These are phyloP conservation scores for Fusarium verrucosum DNA, from an alignment of 2,329 filamentous ascomycete species.

Conservation along the genomic window DNA sequence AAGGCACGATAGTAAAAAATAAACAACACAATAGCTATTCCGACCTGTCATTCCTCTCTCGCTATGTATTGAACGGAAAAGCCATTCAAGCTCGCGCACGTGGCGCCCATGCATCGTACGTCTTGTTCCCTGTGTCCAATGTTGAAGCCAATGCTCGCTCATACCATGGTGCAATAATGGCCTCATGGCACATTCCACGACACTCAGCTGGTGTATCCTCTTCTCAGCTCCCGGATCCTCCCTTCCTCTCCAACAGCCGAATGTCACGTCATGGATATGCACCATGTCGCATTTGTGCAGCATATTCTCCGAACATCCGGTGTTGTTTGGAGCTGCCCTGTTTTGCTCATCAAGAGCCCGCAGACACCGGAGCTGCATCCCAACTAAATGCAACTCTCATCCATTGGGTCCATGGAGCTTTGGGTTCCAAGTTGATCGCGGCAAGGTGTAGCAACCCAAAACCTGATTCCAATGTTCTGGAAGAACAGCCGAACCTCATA, in stretches of 20 bases:
- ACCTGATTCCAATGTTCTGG: slow-evolving; percentile 10
- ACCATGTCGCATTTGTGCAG: slow-evolving; percentile 30
- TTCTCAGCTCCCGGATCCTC: slow-evolving; percentile 13
- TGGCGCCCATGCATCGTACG: slow-evolving; percentile 6
- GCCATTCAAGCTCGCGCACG: slow-evolving; percentile 15
- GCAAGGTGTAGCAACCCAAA: slow-evolving; percentile 15
- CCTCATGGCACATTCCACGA: neutral
- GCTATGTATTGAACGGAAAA: neutral
- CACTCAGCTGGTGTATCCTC: neutral
- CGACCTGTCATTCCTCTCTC: neutral
- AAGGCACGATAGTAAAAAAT: neutral
- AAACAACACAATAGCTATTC: neutral
- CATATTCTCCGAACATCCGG: slow-evolving; percentile 7
- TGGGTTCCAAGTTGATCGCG: neutral
- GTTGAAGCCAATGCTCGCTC: neutral
- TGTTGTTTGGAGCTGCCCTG: slow-evolving; percentile 6
- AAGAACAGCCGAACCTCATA: slow-evolving; percentile 8
- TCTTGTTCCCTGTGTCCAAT: neutral
- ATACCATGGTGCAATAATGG: neutral
- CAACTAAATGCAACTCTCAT: neutral
- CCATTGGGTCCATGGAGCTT: neutral
- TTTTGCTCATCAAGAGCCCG: slow-evolving; percentile 3
- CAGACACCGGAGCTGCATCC: slow-evolving; percentile 3
- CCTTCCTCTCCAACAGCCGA: neutral
- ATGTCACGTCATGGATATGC: slow-evolving; percentile 22